Conservation (phyloP, 345 rosid species). For the Populus davidiana region DNA sequence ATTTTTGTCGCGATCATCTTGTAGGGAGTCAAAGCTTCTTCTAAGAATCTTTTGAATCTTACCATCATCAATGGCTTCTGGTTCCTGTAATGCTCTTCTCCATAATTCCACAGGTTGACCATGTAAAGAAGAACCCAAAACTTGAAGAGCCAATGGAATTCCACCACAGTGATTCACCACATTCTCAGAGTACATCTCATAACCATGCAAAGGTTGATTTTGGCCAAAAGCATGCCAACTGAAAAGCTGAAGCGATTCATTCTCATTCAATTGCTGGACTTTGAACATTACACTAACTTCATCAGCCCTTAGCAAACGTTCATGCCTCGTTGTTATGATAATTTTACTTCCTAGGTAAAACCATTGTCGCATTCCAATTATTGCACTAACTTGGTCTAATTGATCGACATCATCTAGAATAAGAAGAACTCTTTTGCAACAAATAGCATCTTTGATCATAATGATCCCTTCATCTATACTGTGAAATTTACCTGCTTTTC, state of each 20-base stretch:
- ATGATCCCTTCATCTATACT: conserved; percentile 17
- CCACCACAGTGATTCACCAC: conserved; percentile 2
- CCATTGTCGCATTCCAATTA: neutral
- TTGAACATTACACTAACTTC: neutral
- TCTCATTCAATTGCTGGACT: conserved; percentile 4
- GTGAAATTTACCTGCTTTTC: neutral
- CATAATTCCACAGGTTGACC: conserved; percentile 11
- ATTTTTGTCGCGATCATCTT: conserved; percentile 9
- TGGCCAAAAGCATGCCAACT: conserved; percentile 20
- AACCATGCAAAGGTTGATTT: conserved; percentile 10
- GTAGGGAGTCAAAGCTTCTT: conserved; percentile 13
- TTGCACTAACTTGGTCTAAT: neutral
- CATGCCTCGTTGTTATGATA: conserved; percentile 9
- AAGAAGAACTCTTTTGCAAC: conserved; percentile 15
- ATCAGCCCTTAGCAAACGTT: neutral
- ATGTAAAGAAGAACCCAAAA: conserved; percentile 6
- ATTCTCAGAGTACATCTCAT: neutral
- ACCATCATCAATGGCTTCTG: conserved; percentile 3
- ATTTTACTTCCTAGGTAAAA: conserved; percentile 5
- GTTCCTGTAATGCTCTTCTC: conserved; percentile 19
- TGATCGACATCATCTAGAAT: conserved; percentile 14
- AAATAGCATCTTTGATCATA: neutral
- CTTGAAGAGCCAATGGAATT: conserved; percentile 17
- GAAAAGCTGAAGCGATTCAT: conserved; percentile 17
- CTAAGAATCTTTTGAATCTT: conserved; percentile 9